Evolutionary conservation across 139 green algal genomes (phyloP), one percentile per base, ranked within the genome.

Genomic region (Chlamydomonas sp.): DNA sequence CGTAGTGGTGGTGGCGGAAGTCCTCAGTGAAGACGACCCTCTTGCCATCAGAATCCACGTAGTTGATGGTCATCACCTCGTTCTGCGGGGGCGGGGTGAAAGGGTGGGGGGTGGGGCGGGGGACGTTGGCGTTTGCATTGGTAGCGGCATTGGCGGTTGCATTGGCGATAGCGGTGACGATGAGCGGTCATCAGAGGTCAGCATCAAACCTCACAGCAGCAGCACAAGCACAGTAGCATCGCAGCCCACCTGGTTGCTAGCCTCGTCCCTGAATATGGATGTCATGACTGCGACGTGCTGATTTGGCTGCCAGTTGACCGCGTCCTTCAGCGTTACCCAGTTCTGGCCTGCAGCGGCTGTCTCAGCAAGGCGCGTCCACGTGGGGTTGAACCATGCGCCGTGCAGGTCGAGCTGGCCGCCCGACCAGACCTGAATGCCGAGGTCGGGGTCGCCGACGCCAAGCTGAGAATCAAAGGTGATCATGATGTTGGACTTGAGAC

Each of bases 271-370:
- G 67, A 70, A 87, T 24, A 80, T 80, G 71, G 57, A 78, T 6
- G 81, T 87, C 24, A 73, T 63, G 2, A 87, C 28, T 16, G 76
- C 73, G 5, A 83, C 47, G 47, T 83, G 71, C 76, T 87, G 81
- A 13, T 76, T 76, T 16, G 71, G 67, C 59, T 73, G 47, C 81
- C 81, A 87, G 33, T 57, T 37, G 2, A 81, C 78, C 0, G 76
- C 4, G 13, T 84, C 75, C 67, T 84, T 70, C 38, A 79, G 61
- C 10, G 35, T 48, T 29, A 81, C n/a, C 28, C 33, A 67, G 63
- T 73, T 80, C 35, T 67, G 28, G 0, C 67, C 72, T 35, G 48
- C 20, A 57, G 5, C 30, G 1, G 69, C 73, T 58, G 66, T 81
- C 57, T 61, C 35, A 0, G 69, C 34, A 30, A 88, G 74, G 22